These are phyloP conservation scores for Pichia cactophila DNA, from an alignment of 1,139 yeast genomes.

Conservation along the genomic window DNA sequence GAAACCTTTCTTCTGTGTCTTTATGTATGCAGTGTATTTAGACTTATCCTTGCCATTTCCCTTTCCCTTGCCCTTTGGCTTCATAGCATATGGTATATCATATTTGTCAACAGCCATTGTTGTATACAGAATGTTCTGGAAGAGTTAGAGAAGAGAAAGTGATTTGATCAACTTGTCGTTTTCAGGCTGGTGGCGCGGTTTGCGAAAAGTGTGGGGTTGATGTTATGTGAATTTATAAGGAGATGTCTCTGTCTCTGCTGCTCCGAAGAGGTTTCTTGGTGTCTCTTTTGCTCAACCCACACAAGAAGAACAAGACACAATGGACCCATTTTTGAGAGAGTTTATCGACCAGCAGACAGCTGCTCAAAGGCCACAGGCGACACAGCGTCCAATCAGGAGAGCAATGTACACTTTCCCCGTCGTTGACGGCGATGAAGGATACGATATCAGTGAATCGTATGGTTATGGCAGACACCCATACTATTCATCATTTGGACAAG, in stretches of 20 bases:
- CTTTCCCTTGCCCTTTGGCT: conserved; percentile 5
- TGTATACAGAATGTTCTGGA: not conserved
- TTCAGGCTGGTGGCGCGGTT: not conserved
- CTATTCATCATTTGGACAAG: not conserved
- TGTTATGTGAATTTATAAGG: not conserved
- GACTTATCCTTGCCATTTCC: not conserved
- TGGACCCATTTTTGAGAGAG: conserved; percentile 11
- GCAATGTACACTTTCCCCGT: not conserved
- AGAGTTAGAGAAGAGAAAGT: not conserved
- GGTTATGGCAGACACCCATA: not conserved
- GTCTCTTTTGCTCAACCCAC: not conserved
- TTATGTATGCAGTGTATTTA: conserved; percentile 5
- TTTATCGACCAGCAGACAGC: conserved; percentile 4
- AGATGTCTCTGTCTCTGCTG: not conserved
- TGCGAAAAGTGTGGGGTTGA: not conserved
- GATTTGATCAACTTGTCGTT: not conserved
- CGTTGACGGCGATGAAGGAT: not conserved
- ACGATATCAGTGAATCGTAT: not conserved
- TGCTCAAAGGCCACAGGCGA: not conserved
- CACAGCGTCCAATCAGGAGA: not conserved
- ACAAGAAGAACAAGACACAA: not conserved
- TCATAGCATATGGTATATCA: conserved; percentile 12
- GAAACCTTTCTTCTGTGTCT: conserved; percentile 2
- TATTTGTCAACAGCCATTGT: conserved; percentile 2
- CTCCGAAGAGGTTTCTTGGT: not conserved